These are phyloP conservation scores for Microsporum audouinii DNA, from an alignment of 2,329 filamentous ascomycete species.

Conservation along the genomic window DNA sequence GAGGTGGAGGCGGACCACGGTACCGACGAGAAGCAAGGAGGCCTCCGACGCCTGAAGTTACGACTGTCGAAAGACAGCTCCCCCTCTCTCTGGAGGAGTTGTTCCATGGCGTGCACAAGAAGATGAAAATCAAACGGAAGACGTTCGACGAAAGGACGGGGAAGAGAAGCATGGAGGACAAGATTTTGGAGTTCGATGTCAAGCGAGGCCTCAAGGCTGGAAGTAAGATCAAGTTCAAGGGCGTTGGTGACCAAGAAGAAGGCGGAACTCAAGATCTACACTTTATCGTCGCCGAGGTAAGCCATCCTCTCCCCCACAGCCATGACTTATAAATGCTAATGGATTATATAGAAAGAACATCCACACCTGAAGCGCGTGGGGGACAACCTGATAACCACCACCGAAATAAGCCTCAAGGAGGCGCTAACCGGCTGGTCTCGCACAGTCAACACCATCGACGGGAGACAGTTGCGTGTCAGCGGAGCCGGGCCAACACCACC, in stretches of 20 bases:
- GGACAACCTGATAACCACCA: slow-evolving; percentile 67
- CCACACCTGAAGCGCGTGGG: slow-evolving; percentile 74
- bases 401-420: slow-evolving; percentile 83
- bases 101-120: slow-evolving; percentile 79
- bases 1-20: slow-evolving; percentile 23
- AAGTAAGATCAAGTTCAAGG: slow-evolving; percentile 95
- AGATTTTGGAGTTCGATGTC: slow-evolving; percentile 87
- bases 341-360: slow-evolving; percentile 65
- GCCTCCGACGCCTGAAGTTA: slow-evolving; percentile 63
- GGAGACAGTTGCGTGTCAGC: slow-evolving; percentile 67
- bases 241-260: slow-evolving; percentile 95
- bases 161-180: slow-evolving; percentile 76
- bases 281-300: slow-evolving; percentile 87
- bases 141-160: slow-evolving; percentile 70
- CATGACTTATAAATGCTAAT: background rate
- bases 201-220: slow-evolving; percentile 93
- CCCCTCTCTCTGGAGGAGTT: slow-evolving; percentile 78
- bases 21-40: slow-evolving; percentile 19
- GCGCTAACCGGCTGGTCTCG: slow-evolving; percentile 86
- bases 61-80: slow-evolving; percentile 76
- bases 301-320: slow-evolving; percentile 18
- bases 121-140: slow-evolving; percentile 97
- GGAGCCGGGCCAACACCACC: slow-evolving; percentile 78
- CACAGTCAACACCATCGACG: slow-evolving; percentile 88
- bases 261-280: slow-evolving; percentile 91